Percentiles rank a stretch among this genome's conserved stretches.
phyloP scores from a whole-genome alignment of 306 rosid genomes.

The Vigna unguiculata region DNA sequence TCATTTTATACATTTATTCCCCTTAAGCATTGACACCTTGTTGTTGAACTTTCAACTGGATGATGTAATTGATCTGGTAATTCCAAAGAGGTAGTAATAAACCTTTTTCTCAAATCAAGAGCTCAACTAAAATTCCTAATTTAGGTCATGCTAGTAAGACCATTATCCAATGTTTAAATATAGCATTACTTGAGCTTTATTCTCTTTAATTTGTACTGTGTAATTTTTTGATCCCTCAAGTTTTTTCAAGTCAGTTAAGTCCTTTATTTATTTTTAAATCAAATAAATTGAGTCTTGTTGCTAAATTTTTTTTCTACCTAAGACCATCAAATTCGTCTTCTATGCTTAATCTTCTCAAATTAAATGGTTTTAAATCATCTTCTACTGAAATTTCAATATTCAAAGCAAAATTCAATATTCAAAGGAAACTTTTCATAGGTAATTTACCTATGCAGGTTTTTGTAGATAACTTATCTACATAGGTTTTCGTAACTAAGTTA shows the following conservation, averaged over 20 bases:
- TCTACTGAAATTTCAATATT: background rate
- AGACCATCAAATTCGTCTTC: background rate
- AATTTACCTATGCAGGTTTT: no score
- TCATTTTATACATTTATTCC: slow-evolving; percentile 35
- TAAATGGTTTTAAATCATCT: background rate
- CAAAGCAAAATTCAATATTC: background rate
- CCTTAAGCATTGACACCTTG: slow-evolving; percentile 41
- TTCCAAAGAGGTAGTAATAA: slow-evolving; percentile 99
- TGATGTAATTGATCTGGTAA: slow-evolving; percentile 93
- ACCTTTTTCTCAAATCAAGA: slow-evolving; percentile 92
- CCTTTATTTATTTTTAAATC: background rate
- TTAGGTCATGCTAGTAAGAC: slow-evolving; percentile 97
- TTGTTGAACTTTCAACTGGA: slow-evolving; percentile 67
- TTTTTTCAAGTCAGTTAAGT: no score
- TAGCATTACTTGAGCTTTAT: background rate
- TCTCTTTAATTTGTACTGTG: background rate
- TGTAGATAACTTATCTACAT: no score
- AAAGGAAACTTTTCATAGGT: no score
- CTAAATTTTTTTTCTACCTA: background rate
- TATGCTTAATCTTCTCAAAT: background rate
- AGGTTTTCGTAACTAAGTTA: no score
- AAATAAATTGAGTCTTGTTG: background rate
- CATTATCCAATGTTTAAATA: slow-evolving; percentile 33
- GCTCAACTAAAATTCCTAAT: slow-evolving; percentile 94
- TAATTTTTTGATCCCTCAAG: background rate